phyloP scores from a whole-genome alignment of 257 asterid species.

The Solanum piurae region DNA sequence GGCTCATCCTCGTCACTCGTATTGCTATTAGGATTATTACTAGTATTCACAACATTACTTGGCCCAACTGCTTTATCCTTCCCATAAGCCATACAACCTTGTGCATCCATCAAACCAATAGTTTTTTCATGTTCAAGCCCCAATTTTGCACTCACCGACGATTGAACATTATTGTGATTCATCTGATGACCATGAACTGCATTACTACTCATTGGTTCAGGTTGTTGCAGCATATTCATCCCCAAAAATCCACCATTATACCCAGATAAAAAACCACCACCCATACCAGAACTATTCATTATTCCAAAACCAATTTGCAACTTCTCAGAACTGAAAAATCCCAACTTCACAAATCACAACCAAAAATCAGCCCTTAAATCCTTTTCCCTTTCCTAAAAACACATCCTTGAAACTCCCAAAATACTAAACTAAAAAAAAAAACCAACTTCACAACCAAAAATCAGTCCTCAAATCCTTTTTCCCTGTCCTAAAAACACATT shows the following conservation, averaged over 20 bases:
- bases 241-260: conserved; percentile 21
- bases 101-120: conserved; percentile 2
- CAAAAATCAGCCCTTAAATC: not conserved
- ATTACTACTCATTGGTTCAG: conserved; percentile 1
- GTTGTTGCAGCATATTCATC: conserved; percentile 19
- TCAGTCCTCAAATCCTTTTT: not conserved
- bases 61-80: conserved; percentile 3
- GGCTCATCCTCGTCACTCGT: conserved; percentile 24
- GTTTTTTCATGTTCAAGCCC: conserved; percentile 5
- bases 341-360: not conserved
- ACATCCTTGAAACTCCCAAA: not conserved
- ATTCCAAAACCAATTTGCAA: not conserved
- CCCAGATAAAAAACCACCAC: conserved; percentile 20
- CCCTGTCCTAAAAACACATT: not conserved
- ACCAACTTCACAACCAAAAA: not conserved
- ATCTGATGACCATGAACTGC: not conserved
- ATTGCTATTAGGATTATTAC: conserved; percentile 3
- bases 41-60: not conserved
- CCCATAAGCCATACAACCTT: conserved; percentile 11
- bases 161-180: not conserved
- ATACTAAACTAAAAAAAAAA: not conserved
- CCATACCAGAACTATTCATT: conserved; percentile 15
- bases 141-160: not conserved
- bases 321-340: not conserved
- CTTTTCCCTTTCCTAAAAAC: not conserved